Evolutionary conservation across 192 early-diverging fungal species (phyloP), one percentile per base, ranked within the genome.

Genomic region (Umbelopsis isabellina): DNA sequence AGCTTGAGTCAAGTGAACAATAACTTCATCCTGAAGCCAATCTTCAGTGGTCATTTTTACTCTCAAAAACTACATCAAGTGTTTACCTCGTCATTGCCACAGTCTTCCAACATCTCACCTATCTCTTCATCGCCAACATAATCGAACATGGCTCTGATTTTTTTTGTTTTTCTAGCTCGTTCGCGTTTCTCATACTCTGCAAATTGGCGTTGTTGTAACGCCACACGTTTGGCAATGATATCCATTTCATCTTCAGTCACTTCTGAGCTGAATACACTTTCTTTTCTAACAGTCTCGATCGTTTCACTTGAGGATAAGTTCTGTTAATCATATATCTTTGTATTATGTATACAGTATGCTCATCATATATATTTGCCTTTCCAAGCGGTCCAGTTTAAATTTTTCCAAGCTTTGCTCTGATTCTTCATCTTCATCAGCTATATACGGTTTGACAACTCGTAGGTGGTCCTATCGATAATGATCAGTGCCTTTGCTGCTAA

Each of bases 51-150:
- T 9, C 37, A 9, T 41, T 41, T 41, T 5, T 41, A 6, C 2
- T 41, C 5, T 0, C 37, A 2, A 30, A 41, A 41, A 6, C 37
- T 41, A 41, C 5, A 10, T 41, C 37, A 41, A 61, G n/a, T 33
- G 0, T n/a, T 49, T 79, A 88, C 90, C 78, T 96, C 95, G 58
- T 98, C 91, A 72, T 94, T 86, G 23, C 82, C 83, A 73, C 89
- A 89, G 70, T 96, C 92, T 67, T 86, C 84, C 18, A 96, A 78
- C 33, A 93, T 91, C 66, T 91, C 87, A 67, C 90, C 83, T 47
- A 98, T 93, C 82, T 98, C 96, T 66, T 96, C 94, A 49, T 84
- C 82, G 7, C 84, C 80, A 37, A 98, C 73, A 77, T 94, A 93
- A 22, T 87, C 85, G 76, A 90, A 95, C 72, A 95, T 88, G n/a